Conservation (phyloP, 495 filamentous ascomycete species). For the Neurospora sp. region DNA sequence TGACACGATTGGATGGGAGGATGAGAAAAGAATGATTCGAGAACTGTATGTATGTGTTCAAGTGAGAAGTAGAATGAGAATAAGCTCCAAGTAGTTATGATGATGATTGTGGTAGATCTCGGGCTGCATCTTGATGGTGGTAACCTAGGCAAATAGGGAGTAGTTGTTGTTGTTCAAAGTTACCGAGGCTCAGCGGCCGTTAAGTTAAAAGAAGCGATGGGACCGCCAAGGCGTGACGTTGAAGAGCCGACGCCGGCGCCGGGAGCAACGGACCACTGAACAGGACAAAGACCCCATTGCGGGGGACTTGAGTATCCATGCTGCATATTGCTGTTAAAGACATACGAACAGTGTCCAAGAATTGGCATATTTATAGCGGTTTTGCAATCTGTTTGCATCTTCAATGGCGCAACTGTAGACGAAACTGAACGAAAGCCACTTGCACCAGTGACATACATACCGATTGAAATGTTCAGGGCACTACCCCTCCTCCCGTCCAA, state of each 20-base stretch:
- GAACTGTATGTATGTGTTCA: neutral
- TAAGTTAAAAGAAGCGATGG: neutral
- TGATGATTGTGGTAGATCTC: neutral
- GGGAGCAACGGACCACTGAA: neutral
- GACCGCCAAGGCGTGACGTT: neutral
- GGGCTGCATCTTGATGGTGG: neutral
- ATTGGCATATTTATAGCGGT: neutral
- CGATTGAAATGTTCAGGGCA: neutral
- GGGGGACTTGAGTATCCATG: neutral
- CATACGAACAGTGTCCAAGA: neutral
- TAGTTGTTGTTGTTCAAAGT: neutral
- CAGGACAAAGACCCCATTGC: neutral
- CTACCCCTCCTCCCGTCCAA: neutral
- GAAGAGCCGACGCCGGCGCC: neutral
- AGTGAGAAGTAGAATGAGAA: neutral
- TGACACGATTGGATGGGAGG: neutral
- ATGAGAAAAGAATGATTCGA: neutral
- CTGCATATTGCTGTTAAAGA: neutral
- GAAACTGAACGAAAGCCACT: neutral
- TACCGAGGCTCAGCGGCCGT: constrained; percentile 3
- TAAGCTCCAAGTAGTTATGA: neutral
- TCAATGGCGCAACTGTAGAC: neutral
- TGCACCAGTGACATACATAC: neutral
- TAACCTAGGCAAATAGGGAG: neutral
- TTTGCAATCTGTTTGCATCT: neutral